Percentiles rank a stretch among this genome's conserved stretches.
Evolutionary conservation across 169 alveolate species (phyloP).

Genomic region (Ichthyophthirius multifiliis): DNA sequence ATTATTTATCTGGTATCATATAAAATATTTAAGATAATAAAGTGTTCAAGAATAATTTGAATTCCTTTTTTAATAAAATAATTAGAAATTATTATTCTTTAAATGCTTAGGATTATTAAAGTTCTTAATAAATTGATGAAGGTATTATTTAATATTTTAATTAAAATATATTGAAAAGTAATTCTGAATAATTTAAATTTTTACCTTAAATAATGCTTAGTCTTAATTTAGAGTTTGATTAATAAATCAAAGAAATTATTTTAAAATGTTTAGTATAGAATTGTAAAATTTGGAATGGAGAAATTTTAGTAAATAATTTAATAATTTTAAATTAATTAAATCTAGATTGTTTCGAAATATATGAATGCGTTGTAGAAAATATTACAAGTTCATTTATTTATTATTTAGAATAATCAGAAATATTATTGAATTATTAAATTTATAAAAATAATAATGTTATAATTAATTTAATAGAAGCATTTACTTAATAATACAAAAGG

Average conservation of each 20-base stretch:
- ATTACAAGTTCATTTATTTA: neutral
- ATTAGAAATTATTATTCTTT: no score
- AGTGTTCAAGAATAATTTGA: no score
- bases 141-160: conserved; percentile 1
- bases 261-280: no score
- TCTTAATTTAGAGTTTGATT: neutral
- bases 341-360: neutral
- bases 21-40: no score
- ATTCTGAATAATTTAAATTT: neutral
- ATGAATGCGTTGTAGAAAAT: neutral
- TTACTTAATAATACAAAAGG: neutral
- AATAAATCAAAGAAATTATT: no score
- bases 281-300: neutral
- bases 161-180: neutral
- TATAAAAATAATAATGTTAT: neutral
- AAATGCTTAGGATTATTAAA: no score
- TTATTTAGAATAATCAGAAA: neutral
- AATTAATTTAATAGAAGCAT: neutral
- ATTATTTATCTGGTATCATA: no score
- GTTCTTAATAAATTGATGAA: no score
- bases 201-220: neutral
- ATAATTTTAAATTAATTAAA: neutral
- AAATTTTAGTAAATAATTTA: neutral
- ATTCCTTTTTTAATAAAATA: no score
- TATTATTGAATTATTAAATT: neutral